Evolutionary conservation across 257 asterid genomes (phyloP).

Genomic region (Vinca minor): DNA sequence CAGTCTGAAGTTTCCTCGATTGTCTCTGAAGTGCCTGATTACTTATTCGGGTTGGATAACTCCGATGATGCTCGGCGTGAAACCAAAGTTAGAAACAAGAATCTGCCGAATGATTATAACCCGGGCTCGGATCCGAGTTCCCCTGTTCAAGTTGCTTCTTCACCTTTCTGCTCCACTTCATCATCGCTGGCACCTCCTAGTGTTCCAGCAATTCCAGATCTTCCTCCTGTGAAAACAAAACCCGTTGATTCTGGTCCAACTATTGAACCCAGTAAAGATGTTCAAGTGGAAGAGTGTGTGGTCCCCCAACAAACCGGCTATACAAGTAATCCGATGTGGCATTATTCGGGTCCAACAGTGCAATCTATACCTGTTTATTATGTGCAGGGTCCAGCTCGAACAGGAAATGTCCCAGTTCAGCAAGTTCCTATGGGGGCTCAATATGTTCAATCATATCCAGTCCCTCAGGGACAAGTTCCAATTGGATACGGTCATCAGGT

Average conservation of each 20-base stretch:
- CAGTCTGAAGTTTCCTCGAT: conserved; percentile 82
- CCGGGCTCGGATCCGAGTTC: conserved; percentile 73
- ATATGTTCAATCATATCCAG: conserved; percentile 38
- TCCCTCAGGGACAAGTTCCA: conserved; percentile 54
- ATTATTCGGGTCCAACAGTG: conserved; percentile 45
- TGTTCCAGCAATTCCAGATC: conserved; percentile 53
- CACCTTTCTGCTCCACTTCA: conserved; percentile 68
- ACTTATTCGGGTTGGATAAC: conserved; percentile 76
- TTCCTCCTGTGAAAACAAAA: conserved; percentile 68
- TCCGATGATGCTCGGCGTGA: conserved; percentile 52
- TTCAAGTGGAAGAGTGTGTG: conserved; percentile 25
- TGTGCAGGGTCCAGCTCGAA: conserved; percentile 41
- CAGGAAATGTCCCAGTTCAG: conserved; percentile 39
- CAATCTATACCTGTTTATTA: conserved; percentile 61
- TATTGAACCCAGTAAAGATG: conserved; percentile 26
- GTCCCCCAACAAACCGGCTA: conserved; percentile 39
- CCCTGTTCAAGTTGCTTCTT: conserved; percentile 55
- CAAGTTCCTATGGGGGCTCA: conserved; percentile 37
- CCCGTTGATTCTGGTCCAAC: conserved; percentile 32
- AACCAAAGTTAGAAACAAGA: conserved; percentile 25
- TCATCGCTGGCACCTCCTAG: conserved; percentile 53
- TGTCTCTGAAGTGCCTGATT: conserved; percentile 84
- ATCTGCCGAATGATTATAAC: conserved; percentile 31
- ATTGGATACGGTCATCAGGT: conserved; percentile 36
- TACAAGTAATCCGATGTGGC: conserved; percentile 57